Conservation (phyloP, 139 green algal genomes). For the Chlorella ohadii region DNA sequence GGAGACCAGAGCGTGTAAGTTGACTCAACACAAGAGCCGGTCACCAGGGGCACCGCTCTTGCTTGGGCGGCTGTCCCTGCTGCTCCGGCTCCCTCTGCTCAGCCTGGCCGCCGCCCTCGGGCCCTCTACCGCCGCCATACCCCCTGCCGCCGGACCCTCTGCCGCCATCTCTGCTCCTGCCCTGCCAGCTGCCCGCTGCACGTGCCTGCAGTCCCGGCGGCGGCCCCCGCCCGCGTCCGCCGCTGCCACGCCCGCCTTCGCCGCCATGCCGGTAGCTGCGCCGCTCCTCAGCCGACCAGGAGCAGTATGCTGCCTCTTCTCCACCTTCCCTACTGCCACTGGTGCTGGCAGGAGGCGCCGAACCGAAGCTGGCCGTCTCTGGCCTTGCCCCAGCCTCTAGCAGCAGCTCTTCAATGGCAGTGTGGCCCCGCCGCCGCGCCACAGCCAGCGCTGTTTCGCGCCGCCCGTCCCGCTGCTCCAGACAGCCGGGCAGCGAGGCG, state of each 20-base stretch:
- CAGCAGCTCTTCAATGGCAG: constrained; percentile 14
- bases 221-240: not conserved
- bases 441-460: constrained; percentile 39
- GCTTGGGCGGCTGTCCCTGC: too few species aligned
- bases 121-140: too few species aligned
- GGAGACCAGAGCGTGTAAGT: too few species aligned
- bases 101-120: too few species aligned
- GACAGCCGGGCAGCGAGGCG: constrained; percentile 26
- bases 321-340: not conserved
- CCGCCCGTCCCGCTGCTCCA: constrained; percentile 41
- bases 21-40: too few species aligned
- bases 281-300: constrained; percentile 20
- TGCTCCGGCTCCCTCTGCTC: too few species aligned
- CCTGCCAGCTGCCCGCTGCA: not conserved
- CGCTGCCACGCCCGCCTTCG: not conserved
- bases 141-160: too few species aligned
- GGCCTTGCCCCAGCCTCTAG: constrained; percentile 12
- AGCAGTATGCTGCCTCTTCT: constrained; percentile 17
- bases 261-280: constrained; percentile 13
- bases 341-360: not conserved
- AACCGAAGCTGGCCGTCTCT: not conserved
- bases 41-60: constrained; percentile 3
- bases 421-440: constrained; percentile 2
- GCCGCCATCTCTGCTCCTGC: not conserved
- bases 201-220: not conserved